Evolutionary conservation across 495 filamentous ascomycete genomes (phyloP).

Genomic region (Wilcoxina mikolae): DNA sequence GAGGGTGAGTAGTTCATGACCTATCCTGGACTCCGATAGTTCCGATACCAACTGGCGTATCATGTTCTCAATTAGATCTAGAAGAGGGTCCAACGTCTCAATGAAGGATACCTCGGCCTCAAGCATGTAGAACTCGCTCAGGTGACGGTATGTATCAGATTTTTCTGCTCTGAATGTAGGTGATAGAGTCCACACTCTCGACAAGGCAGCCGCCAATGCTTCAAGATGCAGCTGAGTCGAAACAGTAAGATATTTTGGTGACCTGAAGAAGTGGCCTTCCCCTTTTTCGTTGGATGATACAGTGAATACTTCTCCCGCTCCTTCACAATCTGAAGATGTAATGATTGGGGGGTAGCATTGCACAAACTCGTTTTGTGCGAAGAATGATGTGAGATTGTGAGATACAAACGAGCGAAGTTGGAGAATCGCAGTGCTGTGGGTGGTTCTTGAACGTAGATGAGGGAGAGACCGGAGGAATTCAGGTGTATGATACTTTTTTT

Average conservation of each 20-base stretch:
- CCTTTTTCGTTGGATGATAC: constrained; percentile 32
- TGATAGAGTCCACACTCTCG: constrained; percentile 84
- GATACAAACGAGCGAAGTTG: constrained; percentile 71
- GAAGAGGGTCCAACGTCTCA: constrained; percentile 50
- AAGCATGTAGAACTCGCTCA: constrained; percentile 98
- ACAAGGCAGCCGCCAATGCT: constrained; percentile 73
- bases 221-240: constrained; percentile 91
- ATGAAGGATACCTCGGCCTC: constrained; percentile 79
- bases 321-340: constrained; percentile 95
- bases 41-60: constrained; percentile 45
- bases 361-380: constrained; percentile 52
- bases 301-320: constrained; percentile 88
- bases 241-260: constrained; percentile 87
- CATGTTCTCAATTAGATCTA: constrained; percentile 65
- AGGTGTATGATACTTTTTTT: constrained; percentile 82
- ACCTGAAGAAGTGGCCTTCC: constrained; percentile 53
- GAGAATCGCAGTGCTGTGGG: constrained; percentile 63
- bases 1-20: constrained; percentile 45
- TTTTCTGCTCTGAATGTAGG: constrained; percentile 89
- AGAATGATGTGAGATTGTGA: constrained; percentile 56
- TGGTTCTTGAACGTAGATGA: constrained; percentile 74
- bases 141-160: constrained; percentile 83
- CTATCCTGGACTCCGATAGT: constrained; percentile 42
- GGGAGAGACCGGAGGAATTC: constrained; percentile 82
- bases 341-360: constrained; percentile 88